Conservation (phyloP, 345 rosid species). For the Conringia planisiliqua region DNA sequence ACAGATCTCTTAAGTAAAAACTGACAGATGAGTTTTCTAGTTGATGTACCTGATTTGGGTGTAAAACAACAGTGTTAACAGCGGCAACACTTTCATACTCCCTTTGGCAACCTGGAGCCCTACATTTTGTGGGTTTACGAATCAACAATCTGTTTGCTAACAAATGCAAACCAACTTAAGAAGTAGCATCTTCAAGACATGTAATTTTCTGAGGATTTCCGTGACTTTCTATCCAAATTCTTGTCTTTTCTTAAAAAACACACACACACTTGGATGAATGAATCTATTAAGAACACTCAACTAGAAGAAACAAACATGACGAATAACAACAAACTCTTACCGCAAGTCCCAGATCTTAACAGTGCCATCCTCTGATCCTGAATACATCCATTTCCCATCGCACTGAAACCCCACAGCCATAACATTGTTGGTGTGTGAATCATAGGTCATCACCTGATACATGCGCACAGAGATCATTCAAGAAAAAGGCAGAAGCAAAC, state of each 20-base stretch:
- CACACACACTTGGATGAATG: background rate
- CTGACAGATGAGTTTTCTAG: background rate
- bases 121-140: constrained; percentile 34
- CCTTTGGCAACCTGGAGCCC: constrained; percentile 96
- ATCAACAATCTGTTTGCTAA: background rate
- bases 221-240: background rate
- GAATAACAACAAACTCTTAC: constrained; percentile 26
- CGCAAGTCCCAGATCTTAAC: constrained; percentile 98
- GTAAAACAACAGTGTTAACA: constrained; percentile 89
- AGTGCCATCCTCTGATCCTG: constrained; percentile 99
- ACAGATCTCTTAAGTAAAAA: background rate
- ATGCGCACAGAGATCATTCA: constrained; percentile 2
- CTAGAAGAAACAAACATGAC: background rate
- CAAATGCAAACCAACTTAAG: constrained; percentile 5
- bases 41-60: constrained; percentile 91
- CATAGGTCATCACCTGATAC: constrained; percentile 76
- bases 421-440: constrained; percentile 91
- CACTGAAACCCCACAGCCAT: constrained; percentile 98
- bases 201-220: background rate
- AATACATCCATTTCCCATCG: constrained; percentile 99
- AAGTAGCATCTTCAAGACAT: background rate
- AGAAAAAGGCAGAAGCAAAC: background rate
- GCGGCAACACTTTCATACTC: constrained; percentile 98
- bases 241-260: background rate
- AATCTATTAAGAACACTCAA: background rate